These are phyloP conservation scores for Breviolum minutum DNA, from an alignment of 73 alveolate genomes.

Conservation along the genomic window DNA sequence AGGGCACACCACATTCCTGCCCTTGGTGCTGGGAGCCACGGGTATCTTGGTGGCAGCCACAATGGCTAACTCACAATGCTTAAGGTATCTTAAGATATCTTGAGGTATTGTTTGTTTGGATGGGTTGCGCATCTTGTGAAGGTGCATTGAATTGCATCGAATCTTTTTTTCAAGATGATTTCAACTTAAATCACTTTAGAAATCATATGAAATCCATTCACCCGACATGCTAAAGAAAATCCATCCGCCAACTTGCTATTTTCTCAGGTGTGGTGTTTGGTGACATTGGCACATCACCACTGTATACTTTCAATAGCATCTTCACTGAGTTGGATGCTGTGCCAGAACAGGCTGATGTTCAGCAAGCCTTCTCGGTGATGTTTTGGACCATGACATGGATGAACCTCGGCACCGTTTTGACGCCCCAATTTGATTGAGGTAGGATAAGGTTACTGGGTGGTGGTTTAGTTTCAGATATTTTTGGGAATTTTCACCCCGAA, in stretches of 20 bases:
- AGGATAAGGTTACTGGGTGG: no score
- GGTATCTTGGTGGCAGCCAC: neutral
- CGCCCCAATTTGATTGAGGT: no score
- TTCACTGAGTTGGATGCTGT: constrained; percentile 55
- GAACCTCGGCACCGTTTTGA: constrained; percentile 2
- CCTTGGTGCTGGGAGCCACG: constrained; percentile 82
- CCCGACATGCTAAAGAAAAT: neutral
- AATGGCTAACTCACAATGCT: neutral
- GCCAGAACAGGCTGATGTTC: constrained; percentile 9
- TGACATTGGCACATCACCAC: constrained; percentile 86
- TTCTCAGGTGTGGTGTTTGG: constrained; percentile 76
- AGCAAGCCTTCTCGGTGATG: constrained; percentile 78
- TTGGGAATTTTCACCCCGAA: no score
- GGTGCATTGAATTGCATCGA: no score
- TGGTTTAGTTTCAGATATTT: no score
- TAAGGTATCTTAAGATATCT: no score
- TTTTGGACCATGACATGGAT: constrained; percentile 89
- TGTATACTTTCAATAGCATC: constrained; percentile 90
- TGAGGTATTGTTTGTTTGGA: neutral
- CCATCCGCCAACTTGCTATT: neutral
- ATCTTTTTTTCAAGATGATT: no score
- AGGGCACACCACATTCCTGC: constrained; percentile 14
- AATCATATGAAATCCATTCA: no score
- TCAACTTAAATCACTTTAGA: neutral
- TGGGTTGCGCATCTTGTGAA: neutral